A percentile compares a stretch with the other conserved stretches of the same genome.
Evolutionary conservation across 192 early-diverging fungal genomes (phyloP).

Genomic region (Pecoramyces ruminantium): DNA sequence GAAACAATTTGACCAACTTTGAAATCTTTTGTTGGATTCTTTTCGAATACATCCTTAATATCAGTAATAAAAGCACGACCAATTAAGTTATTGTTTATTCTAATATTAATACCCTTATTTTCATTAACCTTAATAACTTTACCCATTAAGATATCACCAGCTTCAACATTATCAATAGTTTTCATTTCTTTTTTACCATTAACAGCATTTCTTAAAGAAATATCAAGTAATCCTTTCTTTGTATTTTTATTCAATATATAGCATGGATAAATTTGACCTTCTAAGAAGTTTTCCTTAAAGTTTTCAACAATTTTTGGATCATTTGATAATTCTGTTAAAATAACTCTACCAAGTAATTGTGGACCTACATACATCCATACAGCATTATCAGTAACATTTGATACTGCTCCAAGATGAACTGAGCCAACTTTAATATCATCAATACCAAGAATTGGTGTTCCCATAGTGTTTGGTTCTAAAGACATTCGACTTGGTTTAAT

Average conservation of each 20-base stretch:
- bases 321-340: slow-evolving; percentile 11
- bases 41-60: slow-evolving; percentile 21
- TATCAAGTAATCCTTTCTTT: slow-evolving; percentile 1
- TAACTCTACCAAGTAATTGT: slow-evolving; percentile 14
- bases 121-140: slow-evolving; percentile 28
- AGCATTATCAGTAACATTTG: slow-evolving; percentile 8
- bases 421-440: slow-evolving; percentile 12
- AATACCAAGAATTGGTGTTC: slow-evolving; percentile 2
- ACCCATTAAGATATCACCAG: slow-evolving; percentile 34
- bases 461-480: not conserved
- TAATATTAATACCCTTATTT: slow-evolving; percentile 26
- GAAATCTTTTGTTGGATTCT: slow-evolving; percentile 12
- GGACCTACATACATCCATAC: slow-evolving; percentile 20
- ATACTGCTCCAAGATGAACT: slow-evolving; percentile 17
- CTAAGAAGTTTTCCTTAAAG: slow-evolving; percentile 11
- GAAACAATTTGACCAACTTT: slow-evolving; percentile 9
- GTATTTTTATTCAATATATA: slow-evolving; percentile 1
- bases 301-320: slow-evolving; percentile 6
- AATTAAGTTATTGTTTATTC: slow-evolving; percentile 27
- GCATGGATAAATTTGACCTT: slow-evolving; percentile 6
- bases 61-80: slow-evolving; percentile 49
- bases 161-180: slow-evolving; percentile 23
- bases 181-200: slow-evolving; percentile 2
- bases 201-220: slow-evolving; percentile 5
- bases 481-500: slow-evolving; percentile 26